Evolutionary conservation across 805 yeast genomes (phyloP).

Genomic region (Maudiozyma turicensis): DNA sequence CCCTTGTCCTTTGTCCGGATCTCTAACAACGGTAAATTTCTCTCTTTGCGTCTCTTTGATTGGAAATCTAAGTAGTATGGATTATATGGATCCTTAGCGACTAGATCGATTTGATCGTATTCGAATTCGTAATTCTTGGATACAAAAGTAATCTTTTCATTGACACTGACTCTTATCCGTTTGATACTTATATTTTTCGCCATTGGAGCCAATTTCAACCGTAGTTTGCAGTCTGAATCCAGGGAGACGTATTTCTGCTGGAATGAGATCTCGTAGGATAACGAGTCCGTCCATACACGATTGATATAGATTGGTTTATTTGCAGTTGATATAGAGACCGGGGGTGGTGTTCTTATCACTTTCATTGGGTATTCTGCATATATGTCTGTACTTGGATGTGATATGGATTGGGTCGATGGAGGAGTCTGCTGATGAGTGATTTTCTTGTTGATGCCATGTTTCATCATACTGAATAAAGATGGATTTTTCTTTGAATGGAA

Average conservation of each 20-base stretch:
- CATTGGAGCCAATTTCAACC: constrained; percentile 58
- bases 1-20: constrained; percentile 48
- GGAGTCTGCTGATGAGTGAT: constrained; percentile 5
- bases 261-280: constrained; percentile 62
- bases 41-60: constrained; percentile 35
- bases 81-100: constrained; percentile 28
- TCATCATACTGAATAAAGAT: constrained; percentile 20
- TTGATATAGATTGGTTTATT: constrained; percentile 73
- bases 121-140: constrained; percentile 47
- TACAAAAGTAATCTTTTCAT: constrained; percentile 58
- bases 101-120: constrained; percentile 41
- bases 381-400: neutral
- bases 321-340: constrained; percentile 31
- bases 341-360: constrained; percentile 36
- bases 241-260: constrained; percentile 62
- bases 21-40: constrained; percentile 53
- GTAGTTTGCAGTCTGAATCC: constrained; percentile 50
- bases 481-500: constrained; percentile 5
- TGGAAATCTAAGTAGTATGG: constrained; percentile 30
- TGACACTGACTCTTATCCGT: constrained; percentile 53
- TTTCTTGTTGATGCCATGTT: constrained; percentile 10
- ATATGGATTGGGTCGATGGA: constrained; percentile 1
- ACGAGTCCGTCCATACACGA: constrained; percentile 63
- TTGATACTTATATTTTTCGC: constrained; percentile 53
- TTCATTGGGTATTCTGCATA: constrained; percentile 27